Conservation (phyloP, 2,329 filamentous ascomycete species). For the Cytospora piceicola region DNA sequence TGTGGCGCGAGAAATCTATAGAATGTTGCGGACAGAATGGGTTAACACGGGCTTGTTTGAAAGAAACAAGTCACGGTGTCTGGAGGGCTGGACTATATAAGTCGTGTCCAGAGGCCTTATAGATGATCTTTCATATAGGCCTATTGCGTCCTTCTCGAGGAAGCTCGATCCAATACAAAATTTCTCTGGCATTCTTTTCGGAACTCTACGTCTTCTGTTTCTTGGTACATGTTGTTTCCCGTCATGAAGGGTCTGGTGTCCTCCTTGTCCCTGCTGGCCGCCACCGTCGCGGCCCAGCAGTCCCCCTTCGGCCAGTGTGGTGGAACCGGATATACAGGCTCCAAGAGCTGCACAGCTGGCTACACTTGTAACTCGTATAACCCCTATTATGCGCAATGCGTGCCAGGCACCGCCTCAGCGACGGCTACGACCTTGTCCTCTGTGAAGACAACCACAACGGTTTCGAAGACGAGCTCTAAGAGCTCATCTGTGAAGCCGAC, state of each 20-base stretch:
- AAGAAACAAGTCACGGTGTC: conserved; percentile 6
- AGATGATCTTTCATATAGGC: conserved; percentile 2
- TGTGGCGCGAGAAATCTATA: conserved; percentile 13
- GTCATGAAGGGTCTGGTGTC: conserved; percentile 26
- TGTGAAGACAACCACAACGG: not conserved
- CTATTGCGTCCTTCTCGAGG: not conserved
- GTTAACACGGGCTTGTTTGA: not conserved
- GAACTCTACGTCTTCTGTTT: not conserved
- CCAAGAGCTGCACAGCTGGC: conserved; percentile 33
- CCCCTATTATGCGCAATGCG: conserved; percentile 37
- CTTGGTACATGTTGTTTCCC: not conserved
- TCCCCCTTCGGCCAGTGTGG: conserved; percentile 34
- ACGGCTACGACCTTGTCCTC: conserved; percentile 5
- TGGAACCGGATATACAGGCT: conserved; percentile 32
- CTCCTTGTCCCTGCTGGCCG: conserved; percentile 21
- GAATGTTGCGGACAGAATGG: conserved; percentile 6
- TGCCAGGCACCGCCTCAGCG: conserved; percentile 24
- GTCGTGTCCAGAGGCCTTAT: not conserved
- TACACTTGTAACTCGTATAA: conserved; percentile 32
- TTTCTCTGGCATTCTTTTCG: not conserved
- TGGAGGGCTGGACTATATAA: not conserved
- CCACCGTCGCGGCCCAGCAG: conserved; percentile 25
- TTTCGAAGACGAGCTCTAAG: conserved; percentile 21
- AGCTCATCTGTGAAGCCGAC: not conserved
- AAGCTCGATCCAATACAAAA: not conserved